Base-by-base conservation (phyloP, 2,329 filamentous ascomycete genomes). In the Trichoderma sp. region DNA sequence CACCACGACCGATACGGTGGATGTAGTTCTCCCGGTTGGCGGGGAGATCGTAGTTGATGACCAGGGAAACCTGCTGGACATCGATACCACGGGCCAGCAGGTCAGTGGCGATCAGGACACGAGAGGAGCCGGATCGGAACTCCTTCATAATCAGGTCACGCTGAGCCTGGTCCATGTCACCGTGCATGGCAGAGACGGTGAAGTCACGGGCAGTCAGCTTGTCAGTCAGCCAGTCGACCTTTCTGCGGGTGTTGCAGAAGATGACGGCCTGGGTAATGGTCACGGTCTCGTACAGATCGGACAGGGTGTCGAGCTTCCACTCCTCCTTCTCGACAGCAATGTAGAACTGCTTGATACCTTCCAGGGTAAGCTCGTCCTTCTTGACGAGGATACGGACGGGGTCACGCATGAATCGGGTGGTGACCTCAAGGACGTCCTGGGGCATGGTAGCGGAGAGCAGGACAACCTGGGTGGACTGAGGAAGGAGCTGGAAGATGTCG, bases 11-110 rank as follows among this genome's bases (percentile, higher is more conserved):
- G 82, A 99, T 99, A 83, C 96, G 93, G 87, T 99, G 96, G 82
- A 99, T 99, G 91, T 99, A 99, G 91, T 98, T 99, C 89, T 99
- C 96, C 81, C 95, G 94, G 90, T 98, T 98, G 85, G 94, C 93
- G 78, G 96, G 96, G 71, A 99, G 89, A 84, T 99, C 96, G 87
- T 99, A 99, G 92, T 99, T 99, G 90, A 99, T 99, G 87, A 99
- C 96, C 83, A 99, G 89, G 73, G 95, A 98, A 74, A 99, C 96
- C 88, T 99, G 96, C 89, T 99, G 96, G 81, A 99, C 96, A 85
- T 99, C 96, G 86, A 99, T 99, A 92, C 96, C 96, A 92, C 96
- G 95, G 83, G 96, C 96, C 83, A 98, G 89, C 76, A 99, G 90
- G 83, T 99, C 96, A 76, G 96, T 99, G 84, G 96, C 94, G 81